Evolutionary conservation across 805 yeast species (phyloP).

Genomic region (Ogataea pilisensis): DNA sequence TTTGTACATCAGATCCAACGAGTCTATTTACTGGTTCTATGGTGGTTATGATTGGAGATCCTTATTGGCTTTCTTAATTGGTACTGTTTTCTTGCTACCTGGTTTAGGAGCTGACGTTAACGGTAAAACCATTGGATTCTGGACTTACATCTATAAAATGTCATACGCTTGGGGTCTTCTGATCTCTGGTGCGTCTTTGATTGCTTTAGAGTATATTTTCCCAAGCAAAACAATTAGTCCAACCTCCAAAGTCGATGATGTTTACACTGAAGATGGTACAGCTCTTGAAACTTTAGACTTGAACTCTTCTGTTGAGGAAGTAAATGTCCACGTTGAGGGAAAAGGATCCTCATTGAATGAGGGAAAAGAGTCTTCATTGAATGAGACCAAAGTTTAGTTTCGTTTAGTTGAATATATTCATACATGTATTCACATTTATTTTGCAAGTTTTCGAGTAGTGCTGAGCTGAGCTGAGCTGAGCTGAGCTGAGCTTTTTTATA

Average conservation of each 20-base stretch:
- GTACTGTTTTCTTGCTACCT: conserved; percentile 22
- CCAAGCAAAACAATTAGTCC: conserved; percentile 11
- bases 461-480: too few relatives aligned
- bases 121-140: conserved; percentile 8
- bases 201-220: conserved; percentile 11
- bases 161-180: conserved; percentile 19
- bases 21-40: conserved; percentile 48
- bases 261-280: conserved; percentile 16
- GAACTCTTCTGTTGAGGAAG: not conserved
- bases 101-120: conserved; percentile 19
- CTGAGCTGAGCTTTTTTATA: too few relatives aligned
- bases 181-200: conserved; percentile 3
- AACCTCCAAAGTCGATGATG: conserved; percentile 15
- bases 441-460: too few relatives aligned
- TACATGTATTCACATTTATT: too few relatives aligned
- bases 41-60: conserved; percentile 28
- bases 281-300: not conserved
- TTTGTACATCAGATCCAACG: conserved; percentile 44
- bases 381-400: not conserved
- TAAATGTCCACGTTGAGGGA: not conserved
- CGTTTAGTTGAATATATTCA: too few relatives aligned
- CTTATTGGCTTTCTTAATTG: conserved; percentile 17
- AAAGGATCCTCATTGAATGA: not conserved
- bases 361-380: not conserved
- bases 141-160: conserved; percentile 17